A percentile compares a stretch with the other conserved stretches of the same genome.
These are phyloP conservation scores for Boehmeria nivea DNA, from an alignment of 306 rosid genomes.

Conservation along the genomic window DNA sequence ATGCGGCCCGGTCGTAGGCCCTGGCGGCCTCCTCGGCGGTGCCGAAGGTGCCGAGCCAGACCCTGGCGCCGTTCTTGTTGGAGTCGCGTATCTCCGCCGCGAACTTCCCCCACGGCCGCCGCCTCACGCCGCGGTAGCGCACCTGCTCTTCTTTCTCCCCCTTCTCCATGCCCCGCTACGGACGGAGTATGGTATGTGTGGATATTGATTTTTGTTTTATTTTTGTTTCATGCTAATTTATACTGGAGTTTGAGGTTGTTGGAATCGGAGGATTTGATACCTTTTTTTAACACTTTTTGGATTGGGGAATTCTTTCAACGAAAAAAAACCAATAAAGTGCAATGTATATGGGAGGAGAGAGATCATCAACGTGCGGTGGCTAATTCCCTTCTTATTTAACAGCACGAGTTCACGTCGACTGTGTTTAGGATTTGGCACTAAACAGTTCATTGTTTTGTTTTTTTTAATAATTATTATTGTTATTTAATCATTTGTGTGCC, in stretches of 20 bases:
- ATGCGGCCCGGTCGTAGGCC: constrained; percentile 68
- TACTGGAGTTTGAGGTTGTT: not conserved
- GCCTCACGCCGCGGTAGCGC: constrained; percentile 33
- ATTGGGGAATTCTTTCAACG: not conserved
- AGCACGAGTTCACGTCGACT: too few relatives aligned
- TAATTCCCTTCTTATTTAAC: not conserved
- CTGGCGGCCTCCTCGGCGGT: constrained; percentile 62
- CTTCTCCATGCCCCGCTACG: not conserved
- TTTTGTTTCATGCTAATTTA: too few relatives aligned
- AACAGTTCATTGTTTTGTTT: too few relatives aligned
- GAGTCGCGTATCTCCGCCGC: constrained; percentile 44
- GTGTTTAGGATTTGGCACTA: not conserved
- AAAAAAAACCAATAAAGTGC: not conserved
- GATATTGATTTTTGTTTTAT: too few relatives aligned
- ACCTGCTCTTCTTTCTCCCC: constrained; percentile 6
- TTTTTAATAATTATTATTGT: too few relatives aligned
- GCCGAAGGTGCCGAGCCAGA: constrained; percentile 71
- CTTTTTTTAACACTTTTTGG: not conserved
- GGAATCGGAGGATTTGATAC: constrained; percentile 4
- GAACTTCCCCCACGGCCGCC: constrained; percentile 34
- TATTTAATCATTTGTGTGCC: too few relatives aligned
- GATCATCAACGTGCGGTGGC: not conserved
- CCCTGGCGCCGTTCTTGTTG: constrained; percentile 32
- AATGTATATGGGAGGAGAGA: not conserved
- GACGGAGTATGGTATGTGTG: too few relatives aligned